Conservation (phyloP, 2,329 filamentous ascomycete genomes). For the Fusarium sp. region DNA sequence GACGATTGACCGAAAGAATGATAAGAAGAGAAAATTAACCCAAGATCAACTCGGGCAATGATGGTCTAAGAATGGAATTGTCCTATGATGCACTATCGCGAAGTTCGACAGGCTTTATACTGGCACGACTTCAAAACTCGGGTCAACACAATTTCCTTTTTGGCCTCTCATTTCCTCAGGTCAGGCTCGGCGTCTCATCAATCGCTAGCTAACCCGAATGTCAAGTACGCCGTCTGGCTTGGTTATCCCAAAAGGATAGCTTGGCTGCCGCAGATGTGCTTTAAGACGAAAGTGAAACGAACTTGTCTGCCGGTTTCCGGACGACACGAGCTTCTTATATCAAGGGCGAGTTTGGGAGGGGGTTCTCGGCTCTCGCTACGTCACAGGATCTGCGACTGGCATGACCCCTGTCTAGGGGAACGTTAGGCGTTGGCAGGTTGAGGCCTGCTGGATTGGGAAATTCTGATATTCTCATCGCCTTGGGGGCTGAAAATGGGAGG, state of each 20-base stretch:
- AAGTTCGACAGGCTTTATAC: not conserved
- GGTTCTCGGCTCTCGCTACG: not conserved
- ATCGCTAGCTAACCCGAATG: not conserved
- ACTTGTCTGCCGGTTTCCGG: not conserved
- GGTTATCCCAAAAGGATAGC: not conserved
- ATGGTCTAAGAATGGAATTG: not conserved
- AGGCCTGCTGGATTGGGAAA: not conserved
- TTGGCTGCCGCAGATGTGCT: not conserved
- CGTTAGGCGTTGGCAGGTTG: not conserved
- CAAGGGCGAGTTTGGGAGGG: not conserved
- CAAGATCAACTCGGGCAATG: not conserved
- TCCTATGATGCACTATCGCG: not conserved
- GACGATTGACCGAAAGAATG: not conserved
- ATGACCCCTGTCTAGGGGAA: not conserved
- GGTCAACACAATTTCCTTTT: not conserved
- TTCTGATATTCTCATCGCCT: slow-evolving; percentile 2
- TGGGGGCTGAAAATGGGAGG: not conserved
- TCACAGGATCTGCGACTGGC: not conserved
- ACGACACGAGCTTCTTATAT: not conserved
- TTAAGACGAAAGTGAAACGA: not conserved
- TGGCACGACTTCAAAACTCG: not conserved
- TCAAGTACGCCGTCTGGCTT: not conserved
- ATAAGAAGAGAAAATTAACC: not conserved
- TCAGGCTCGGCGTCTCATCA: not conserved
- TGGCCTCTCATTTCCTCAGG: not conserved